Base-by-base conservation (phyloP, 176 grass and related monocot species). In the Poa annua region DNA sequence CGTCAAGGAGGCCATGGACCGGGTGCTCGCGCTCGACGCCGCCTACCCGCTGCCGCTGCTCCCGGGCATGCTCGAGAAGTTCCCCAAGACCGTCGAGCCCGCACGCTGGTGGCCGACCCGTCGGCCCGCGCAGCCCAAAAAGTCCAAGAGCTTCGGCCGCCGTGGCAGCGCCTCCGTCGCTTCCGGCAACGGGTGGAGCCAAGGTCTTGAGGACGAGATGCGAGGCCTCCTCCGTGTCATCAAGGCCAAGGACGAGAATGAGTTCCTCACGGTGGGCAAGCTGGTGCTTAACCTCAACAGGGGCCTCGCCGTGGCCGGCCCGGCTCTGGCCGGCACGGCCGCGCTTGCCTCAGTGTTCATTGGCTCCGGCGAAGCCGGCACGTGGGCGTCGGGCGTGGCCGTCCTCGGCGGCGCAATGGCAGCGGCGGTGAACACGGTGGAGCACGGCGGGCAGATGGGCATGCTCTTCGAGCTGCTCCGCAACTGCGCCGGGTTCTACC, bases 391-490 rank as follows among this genome's bases (percentile, higher is more conserved):
- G 11, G 39, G 81, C 6, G 51, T 3, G 11, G 47, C 74, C 1
- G 90, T 60, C 0, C 11, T 81, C 0, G 66, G 76, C 35, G 84
- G 87, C 38, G 86, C 84, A 6, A 26, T 92, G 32, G 90, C 87
- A 7, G 80, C 87, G 0, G 81, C 63, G 4, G 77, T 47, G 59
- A 89, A 92, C 81, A 92, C 87, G n/a, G 11, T 87, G 22, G 91
- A 92, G 77, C 87, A 92, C 38, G 87, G 84, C 0, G 87, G 77
- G 14, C 85, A 92, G 83, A 68, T 90, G 7, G 91, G 91, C 33
- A 92, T 92, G 91, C 38, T 92, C 78, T 92, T 92, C 80, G 91
- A 92, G 91, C 56, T 92, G 49, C 33, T 35, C 32, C 84, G 81
- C 5, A 92, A 92, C 84, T 74, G 47, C 38, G 81, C 81, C 11